A percentile compares a stretch with the other conserved stretches of the same genome.
These are phyloP conservation scores for Aethionema arabicum DNA, from an alignment of 345 rosid species.

Conservation along the genomic window DNA sequence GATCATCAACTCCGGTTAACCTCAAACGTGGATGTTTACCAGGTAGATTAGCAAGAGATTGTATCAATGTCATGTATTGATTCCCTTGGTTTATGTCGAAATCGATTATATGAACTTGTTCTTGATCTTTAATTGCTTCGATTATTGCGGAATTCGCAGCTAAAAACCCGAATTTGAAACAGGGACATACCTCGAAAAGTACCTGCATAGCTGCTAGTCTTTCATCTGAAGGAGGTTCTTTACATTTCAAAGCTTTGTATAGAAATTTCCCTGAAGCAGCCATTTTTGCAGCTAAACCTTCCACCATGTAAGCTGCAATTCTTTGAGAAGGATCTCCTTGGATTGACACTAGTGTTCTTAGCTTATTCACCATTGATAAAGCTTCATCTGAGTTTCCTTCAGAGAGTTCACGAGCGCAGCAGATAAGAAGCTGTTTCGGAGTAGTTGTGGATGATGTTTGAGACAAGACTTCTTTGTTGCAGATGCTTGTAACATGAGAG, in stretches of 20 bases:
- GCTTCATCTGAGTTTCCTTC: constrained; percentile 71
- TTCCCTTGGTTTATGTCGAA: constrained; percentile 95
- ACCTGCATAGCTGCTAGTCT: constrained; percentile 99
- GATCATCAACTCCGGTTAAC: constrained; percentile 93
- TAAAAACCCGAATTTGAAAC: constrained; percentile 91
- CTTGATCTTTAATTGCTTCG: constrained; percentile 73
- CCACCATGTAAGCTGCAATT: constrained; percentile 97
- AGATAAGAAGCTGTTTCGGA: constrained; percentile 70
- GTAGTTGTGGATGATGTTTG: too few species aligned
- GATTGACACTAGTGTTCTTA: constrained; percentile 75
- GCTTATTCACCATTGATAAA: constrained; percentile 58
- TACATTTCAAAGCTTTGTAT: constrained; percentile 88
- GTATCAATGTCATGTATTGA: constrained; percentile 87
- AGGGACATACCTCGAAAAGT: constrained; percentile 94
- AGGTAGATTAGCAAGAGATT: constrained; percentile 49
- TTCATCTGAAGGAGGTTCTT: constrained; percentile 93
- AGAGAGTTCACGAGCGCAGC: constrained; percentile 68
- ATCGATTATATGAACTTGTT: constrained; percentile 77
- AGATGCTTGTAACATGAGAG: constrained; percentile 48
- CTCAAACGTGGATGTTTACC: constrained; percentile 60
- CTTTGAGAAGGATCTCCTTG: constrained; percentile 96
- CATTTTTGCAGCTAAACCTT: constrained; percentile 95
- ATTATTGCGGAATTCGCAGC: constrained; percentile 86
- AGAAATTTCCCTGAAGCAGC: constrained; percentile 85
- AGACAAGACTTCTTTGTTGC: constrained; percentile 61